Evolutionary conservation across 768 basidiomycete species (phyloP).

Genomic region (Austroboletus festivus): DNA sequence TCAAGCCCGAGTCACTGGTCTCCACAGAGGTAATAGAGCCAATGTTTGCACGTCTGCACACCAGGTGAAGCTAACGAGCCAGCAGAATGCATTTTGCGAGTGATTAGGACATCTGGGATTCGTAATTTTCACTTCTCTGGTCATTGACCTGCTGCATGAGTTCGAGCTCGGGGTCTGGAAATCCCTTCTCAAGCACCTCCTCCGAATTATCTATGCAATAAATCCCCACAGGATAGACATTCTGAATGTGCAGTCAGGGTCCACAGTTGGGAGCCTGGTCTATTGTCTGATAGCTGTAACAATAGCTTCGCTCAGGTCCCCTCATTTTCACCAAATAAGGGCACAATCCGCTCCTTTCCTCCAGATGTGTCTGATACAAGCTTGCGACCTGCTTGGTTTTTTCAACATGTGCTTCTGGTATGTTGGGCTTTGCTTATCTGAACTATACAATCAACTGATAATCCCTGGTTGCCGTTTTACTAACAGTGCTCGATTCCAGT

Average conservation of each 20-base stretch:
- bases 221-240: not conserved
- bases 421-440: not conserved
- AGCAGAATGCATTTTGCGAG: not conserved
- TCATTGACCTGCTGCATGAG: not conserved
- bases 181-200: not conserved
- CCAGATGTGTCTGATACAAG: slow-evolving; percentile 38
- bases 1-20: slow-evolving; percentile 1
- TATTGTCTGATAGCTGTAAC: not conserved
- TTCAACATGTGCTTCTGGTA: slow-evolving; percentile 42
- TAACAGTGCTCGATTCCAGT: slow-evolving; percentile 30
- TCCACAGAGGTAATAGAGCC: slow-evolving; percentile 7
- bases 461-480: not conserved
- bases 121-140: not conserved
- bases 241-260: not conserved
- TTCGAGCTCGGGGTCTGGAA: not conserved
- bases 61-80: not conserved
- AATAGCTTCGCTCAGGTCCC: not conserved
- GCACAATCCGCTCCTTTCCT: slow-evolving; percentile 34
- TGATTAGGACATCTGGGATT: not conserved
- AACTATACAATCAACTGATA: not conserved
- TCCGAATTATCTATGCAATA: not conserved
- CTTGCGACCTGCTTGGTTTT: slow-evolving; percentile 37
- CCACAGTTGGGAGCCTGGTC: not conserved
- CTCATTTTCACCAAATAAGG: slow-evolving; percentile 6
- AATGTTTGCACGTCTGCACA: not conserved